Evolutionary conservation across 805 yeast genomes (phyloP), one percentile per base, ranked within the genome.

Genomic region (Kuraishia cidri): DNA sequence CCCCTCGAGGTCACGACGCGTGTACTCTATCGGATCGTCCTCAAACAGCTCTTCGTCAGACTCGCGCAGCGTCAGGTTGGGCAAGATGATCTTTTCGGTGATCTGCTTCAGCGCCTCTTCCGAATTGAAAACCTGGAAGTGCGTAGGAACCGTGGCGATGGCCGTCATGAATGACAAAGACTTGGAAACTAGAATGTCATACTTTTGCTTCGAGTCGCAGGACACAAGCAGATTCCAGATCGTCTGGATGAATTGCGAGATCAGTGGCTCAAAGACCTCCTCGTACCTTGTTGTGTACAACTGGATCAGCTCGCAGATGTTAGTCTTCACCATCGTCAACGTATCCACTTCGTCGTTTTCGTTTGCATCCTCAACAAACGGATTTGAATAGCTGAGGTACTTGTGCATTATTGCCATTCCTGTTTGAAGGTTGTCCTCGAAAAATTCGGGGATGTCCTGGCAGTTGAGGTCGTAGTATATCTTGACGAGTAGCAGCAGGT

Each of bases 361-460:
- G 31, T 68, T 71, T 8, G 69, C 69, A 32, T 74, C 74, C 13
- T 65, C 74, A 4, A 82, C 54, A 32, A 76, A 41, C 0, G 69
- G 61, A 37, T 77, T 76, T 11, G 62, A 50, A 49, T 76, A 85
- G 26, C 67, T 59, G 37, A 92, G 64, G 52, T 88, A 90, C 56
- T 82, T 83, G 52, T 86, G 94, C 44, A 88, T 64, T 19, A 88
- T 71, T 4, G 66, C 65, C 92, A 94, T 84, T 34, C 94, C 87
- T 12, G 59, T 62, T 26, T 67, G 61, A 55, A 92, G 60, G 52
- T 92, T 72, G 58, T 92, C 97, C 59, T 94, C 99, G 52, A 92
- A 92, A 51, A 90, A 92, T 57, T 88, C 98, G 1, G 99, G 98
- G 34, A 92, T 80, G 58, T 92, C 99, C 60, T 94, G 98, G 58